Conservation (phyloP, 805 yeast species). For the Clavispora fructus region DNA sequence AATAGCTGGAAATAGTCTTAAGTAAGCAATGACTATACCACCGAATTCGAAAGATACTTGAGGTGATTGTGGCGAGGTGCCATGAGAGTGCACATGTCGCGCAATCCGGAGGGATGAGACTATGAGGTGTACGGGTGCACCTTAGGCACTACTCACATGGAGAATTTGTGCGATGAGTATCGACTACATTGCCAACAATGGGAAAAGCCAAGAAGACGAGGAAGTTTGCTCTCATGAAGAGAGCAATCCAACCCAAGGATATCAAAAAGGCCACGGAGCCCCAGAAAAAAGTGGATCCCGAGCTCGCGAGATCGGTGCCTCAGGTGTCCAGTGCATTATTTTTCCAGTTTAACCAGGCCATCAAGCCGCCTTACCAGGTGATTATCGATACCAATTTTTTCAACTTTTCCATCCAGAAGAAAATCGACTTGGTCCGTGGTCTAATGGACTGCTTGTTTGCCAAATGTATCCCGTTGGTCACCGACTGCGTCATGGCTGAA, state of each 20-base stretch:
- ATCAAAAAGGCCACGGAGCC: conserved; percentile 32
- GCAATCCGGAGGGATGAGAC: no score
- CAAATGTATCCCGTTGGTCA: conserved; percentile 89
- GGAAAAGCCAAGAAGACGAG: conserved; percentile 96
- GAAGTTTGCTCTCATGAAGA: conserved; percentile 90
- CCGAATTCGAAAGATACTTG: no score
- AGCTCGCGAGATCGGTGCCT: conserved; percentile 52
- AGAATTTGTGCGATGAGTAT: background rate
- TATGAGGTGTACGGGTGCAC: conserved; percentile 14
- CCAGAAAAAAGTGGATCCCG: conserved; percentile 56
- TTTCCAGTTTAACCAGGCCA: conserved; percentile 89
- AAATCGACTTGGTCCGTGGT: conserved; percentile 89
- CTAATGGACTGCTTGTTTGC: conserved; percentile 96
- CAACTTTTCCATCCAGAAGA: conserved; percentile 93
- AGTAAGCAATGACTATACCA: no score
- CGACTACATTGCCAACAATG: conserved; percentile 41
- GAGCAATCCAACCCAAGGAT: conserved; percentile 72
- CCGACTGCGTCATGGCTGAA: conserved; percentile 98
- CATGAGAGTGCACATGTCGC: no score
- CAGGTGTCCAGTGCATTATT: conserved; percentile 94
- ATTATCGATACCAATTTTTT: conserved; percentile 94
- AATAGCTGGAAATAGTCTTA: no score
- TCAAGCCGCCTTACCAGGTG: conserved; percentile 97
- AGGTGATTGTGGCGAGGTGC: no score
- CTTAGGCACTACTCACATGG: background rate